Evolutionary conservation across 2,329 filamentous ascomycete species (phyloP).

Genomic region (Emergomyces orientalis): DNA sequence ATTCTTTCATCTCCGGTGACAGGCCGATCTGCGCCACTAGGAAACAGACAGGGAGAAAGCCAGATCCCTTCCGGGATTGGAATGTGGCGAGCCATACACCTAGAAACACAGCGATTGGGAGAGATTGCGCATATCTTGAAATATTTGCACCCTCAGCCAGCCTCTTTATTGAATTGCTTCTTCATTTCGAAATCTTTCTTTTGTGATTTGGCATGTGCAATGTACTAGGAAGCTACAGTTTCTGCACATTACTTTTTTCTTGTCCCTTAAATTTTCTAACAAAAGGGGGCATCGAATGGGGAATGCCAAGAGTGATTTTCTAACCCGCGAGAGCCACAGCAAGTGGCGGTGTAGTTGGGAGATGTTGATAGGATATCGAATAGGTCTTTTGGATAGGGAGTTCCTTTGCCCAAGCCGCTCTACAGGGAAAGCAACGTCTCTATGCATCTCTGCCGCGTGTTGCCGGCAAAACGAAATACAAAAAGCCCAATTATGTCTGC

Average conservation of each 20-base stretch:
- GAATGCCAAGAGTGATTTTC: background rate
- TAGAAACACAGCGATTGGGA: background rate
- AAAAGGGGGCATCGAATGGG: background rate
- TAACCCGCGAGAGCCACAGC: background rate
- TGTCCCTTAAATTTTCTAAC: background rate
- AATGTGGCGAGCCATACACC: background rate
- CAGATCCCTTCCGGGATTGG: too few relatives aligned
- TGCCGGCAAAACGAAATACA: background rate
- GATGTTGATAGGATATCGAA: background rate
- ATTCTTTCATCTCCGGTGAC: background rate
- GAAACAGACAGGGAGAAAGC: background rate
- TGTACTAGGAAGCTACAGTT: background rate
- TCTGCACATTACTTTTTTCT: background rate
- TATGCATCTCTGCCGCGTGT: background rate
- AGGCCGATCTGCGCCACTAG: background rate
- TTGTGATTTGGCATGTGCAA: background rate
- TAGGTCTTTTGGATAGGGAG: background rate
- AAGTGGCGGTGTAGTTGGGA: background rate
- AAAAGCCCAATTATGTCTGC: background rate
- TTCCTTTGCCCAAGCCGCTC: background rate
- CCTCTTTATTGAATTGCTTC: background rate
- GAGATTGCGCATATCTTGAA: background rate
- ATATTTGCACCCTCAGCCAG: background rate
- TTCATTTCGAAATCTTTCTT: background rate
- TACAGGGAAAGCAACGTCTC: background rate